Evolutionary conservation across 1,139 yeast genomes (phyloP).

Genomic region (Candida pseudocylindracea): DNA sequence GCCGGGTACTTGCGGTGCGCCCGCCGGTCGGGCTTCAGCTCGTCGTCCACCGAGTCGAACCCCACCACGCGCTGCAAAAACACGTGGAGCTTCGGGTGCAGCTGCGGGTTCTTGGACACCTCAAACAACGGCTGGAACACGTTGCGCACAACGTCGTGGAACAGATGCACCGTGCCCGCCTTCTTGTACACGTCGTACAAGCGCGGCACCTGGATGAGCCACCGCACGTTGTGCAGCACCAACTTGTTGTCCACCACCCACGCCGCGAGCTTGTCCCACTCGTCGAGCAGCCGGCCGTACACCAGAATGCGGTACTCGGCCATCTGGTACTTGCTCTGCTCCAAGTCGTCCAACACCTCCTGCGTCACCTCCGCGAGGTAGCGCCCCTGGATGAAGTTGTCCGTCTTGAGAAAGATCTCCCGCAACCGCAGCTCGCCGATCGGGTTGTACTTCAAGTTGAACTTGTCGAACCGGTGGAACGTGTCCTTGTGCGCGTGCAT

Average conservation of each 20-base stretch:
- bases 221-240: slow-evolving; percentile 83
- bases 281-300: slow-evolving; percentile 73
- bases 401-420: slow-evolving; percentile 89
- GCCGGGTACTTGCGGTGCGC: slow-evolving; percentile 57
- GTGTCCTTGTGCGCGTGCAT: slow-evolving; percentile 99
- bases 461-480: slow-evolving; percentile 93
- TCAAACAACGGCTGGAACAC: slow-evolving; percentile 82
- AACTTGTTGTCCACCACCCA: slow-evolving; percentile 92
- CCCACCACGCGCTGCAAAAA: slow-evolving; percentile 91
- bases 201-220: slow-evolving; percentile 93
- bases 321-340: slow-evolving; percentile 90
- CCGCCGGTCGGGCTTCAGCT: slow-evolving; percentile 72
- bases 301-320: slow-evolving; percentile 87
- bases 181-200: slow-evolving; percentile 75
- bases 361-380: slow-evolving; percentile 85
- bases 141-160: slow-evolving; percentile 59
- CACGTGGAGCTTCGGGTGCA: slow-evolving; percentile 74
- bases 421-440: slow-evolving; percentile 94
- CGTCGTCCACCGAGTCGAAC: slow-evolving; percentile 96
- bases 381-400: slow-evolving; percentile 71
- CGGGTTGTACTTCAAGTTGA: slow-evolving; percentile 92
- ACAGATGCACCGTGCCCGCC: slow-evolving; percentile 44
- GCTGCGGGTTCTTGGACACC: slow-evolving; percentile 62
- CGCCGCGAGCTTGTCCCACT: slow-evolving; percentile 88
- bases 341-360: slow-evolving; percentile 86